A percentile compares a stretch with the other conserved stretches of the same genome.
These are phyloP conservation scores for Botrytis cinerea DNA, from an alignment of 2,329 filamentous ascomycete species.

Conservation along the genomic window DNA sequence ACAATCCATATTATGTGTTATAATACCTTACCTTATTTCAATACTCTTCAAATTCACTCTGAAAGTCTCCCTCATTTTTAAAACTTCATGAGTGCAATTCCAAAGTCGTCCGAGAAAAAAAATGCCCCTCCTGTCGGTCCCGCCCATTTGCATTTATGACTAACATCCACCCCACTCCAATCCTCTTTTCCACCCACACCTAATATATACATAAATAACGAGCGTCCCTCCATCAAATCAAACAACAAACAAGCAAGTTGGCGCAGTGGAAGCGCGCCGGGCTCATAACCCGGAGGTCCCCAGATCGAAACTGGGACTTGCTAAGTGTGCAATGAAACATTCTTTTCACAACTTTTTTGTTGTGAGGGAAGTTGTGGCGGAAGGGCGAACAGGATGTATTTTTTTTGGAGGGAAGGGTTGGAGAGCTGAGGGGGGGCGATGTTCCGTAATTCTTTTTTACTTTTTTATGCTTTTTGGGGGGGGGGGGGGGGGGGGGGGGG, in stretches of 20 bases:
- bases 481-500: not conserved
- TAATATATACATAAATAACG: not conserved
- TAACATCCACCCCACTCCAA: not conserved
- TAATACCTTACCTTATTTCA: not conserved
- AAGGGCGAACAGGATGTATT: not conserved
- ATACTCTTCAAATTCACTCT: not conserved
- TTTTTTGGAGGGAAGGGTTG: no score
- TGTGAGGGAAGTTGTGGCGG: not conserved
- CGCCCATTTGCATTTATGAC: not conserved
- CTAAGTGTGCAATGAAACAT: rapidly evolving
- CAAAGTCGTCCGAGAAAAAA: not conserved
- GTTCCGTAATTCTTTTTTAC: not conserved
- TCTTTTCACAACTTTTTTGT: not conserved
- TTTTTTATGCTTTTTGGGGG: not conserved
- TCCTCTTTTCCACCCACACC: not conserved
- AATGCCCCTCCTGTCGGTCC: not conserved
- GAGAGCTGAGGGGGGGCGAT: not conserved
- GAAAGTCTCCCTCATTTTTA: not conserved
- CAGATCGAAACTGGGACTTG: constrained; percentile 37
- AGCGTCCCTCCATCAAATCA: rapidly evolving
- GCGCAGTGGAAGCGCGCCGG: constrained; percentile 44
- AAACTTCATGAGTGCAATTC: not conserved
- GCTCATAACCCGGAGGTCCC: constrained; percentile 45
- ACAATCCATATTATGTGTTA: not conserved
- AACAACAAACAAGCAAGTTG: constrained; percentile 38